phyloP scores from a whole-genome alignment of 139 green algal genomes.

The Bryopsis sp. region DNA sequence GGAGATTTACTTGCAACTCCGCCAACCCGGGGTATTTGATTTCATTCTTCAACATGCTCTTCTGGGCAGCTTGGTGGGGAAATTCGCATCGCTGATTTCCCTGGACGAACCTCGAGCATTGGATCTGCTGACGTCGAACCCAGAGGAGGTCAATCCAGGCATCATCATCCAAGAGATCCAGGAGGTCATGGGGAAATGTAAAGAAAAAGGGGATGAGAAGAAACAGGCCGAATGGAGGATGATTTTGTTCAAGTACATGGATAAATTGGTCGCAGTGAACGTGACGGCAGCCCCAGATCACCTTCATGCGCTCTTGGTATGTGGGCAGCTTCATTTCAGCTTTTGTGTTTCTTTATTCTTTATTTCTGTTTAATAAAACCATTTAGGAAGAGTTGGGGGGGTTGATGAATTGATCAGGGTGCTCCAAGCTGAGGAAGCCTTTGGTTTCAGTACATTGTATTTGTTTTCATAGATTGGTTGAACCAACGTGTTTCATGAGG shows the following conservation, averaged over 20 bases:
- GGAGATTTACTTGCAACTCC: slow-evolving; percentile 16
- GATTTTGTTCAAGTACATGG: slow-evolving; percentile 9
- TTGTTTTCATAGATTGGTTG: too few species aligned
- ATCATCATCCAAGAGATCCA: not conserved
- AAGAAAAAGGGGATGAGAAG: not conserved
- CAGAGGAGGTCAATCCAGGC: not conserved
- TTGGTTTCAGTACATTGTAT: too few species aligned
- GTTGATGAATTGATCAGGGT: too few species aligned
- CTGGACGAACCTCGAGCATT: slow-evolving; percentile 2
- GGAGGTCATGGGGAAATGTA: not conserved
- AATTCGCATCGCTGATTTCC: slow-evolving; percentile 4
- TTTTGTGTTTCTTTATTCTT: too few species aligned
- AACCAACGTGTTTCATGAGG: too few species aligned
- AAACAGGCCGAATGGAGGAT: not conserved
- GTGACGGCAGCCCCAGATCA: not conserved
- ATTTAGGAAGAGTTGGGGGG: too few species aligned
- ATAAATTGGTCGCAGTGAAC: slow-evolving; percentile 1
- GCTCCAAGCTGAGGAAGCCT: too few species aligned
- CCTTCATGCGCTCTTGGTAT: not conserved
- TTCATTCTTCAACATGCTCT: slow-evolving; percentile 7
- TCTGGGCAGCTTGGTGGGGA: not conserved
- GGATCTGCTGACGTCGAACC: not conserved
- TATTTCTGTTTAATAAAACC: too few species aligned
- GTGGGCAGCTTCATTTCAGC: too few species aligned
- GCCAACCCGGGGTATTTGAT: slow-evolving; percentile 5